Percentiles rank a stretch among this genome's conserved stretches.
These are phyloP conservation scores for Sporodiniella umbellata DNA, from an alignment of 371 early-diverging fungal genomes.

Conservation along the genomic window DNA sequence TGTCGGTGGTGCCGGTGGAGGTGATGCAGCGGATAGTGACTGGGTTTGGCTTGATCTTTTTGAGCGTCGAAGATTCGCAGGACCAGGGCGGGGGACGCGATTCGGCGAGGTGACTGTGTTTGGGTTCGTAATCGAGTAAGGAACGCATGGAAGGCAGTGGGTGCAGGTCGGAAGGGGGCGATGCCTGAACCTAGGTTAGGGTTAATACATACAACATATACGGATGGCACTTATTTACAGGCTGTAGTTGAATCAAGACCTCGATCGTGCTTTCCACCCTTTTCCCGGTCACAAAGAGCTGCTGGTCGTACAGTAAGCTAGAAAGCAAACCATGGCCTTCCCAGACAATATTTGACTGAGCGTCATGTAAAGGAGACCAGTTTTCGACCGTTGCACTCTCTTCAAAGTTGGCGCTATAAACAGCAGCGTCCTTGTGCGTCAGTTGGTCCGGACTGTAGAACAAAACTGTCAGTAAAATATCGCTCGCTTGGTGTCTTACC, in stretches of 20 bases:
- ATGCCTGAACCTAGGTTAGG: too few relatives aligned
- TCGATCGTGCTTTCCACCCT: too few relatives aligned
- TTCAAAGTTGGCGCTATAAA: slow-evolving; percentile 39
- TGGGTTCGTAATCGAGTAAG: slow-evolving; percentile 5
- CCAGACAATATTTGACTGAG: slow-evolving; percentile 29
- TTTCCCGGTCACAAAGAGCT: slow-evolving; percentile 19
- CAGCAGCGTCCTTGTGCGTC: slow-evolving; percentile 26
- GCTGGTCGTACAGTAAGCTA: slow-evolving; percentile 11
- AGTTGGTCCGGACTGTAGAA: slow-evolving; percentile 34
- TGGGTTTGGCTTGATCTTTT: background rate
- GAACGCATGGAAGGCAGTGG: slow-evolving; percentile 17
- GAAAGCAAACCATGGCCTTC: slow-evolving; percentile 33
- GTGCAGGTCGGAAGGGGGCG: too few relatives aligned
- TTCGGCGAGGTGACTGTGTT: too few relatives aligned
- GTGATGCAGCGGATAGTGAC: background rate
- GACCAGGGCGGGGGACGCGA: too few relatives aligned
- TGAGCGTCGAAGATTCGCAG: background rate
- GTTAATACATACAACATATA: too few relatives aligned
- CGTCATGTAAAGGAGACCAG: slow-evolving; percentile 23
- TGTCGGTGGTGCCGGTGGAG: slow-evolving; percentile 18
- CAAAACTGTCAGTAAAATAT: too few relatives aligned
- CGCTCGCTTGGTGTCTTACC: slow-evolving; percentile 19
- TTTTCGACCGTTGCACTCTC: slow-evolving; percentile 24
- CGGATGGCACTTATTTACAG: slow-evolving; percentile 5
- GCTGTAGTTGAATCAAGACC: slow-evolving; percentile 34